Evolutionary conservation across 176 grass and related monocot species (phyloP), one percentile per base, ranked within the genome.

Genomic region (Oryza meridionalis): DNA sequence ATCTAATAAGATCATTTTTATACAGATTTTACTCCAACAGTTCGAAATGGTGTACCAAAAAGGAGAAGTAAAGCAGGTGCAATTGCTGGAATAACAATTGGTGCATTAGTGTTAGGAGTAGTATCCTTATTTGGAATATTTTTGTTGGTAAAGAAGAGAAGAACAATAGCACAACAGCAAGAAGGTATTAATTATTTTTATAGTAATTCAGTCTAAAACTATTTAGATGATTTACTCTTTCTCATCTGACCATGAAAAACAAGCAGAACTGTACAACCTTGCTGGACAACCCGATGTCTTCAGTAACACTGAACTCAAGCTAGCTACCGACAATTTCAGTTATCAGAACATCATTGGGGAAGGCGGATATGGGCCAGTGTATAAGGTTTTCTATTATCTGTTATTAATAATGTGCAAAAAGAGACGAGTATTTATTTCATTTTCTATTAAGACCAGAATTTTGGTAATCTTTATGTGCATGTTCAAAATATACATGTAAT

Each of bases 1-100:
- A 59, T 70, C 19, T 71, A 67, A 87, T 69, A 69, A 74, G 73
- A 37, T 15, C 29, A 58, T 16, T 69, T 47, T 69, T 79, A 38
- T 74, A 14, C 70, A 97, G 95, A 97, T 51, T 97, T 97, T 61
- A 89, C 19, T 51, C 88, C 95, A 67, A 94, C 86, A 10, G 95
- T 94, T 21, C 50, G 59, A 63, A 92, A 96, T n/a, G 81, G 82
- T 47, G 75, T 72, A 55, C 85, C 80, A 2, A 55, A 55, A 81
- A 70, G 14, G 9, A 81, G 67, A 74, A 92, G 83, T 17, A 88
- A 90, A 22, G 68, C 40, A 3, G 84, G 90, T 43, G 32, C 83
- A 37, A 90, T 94, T 82, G 72, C 62, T 35, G 95, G 95, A 85
- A 72, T 88, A 22, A 49, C 78, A 24, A 65, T 89, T 53, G 79